Evolutionary conservation across 2,329 filamentous ascomycete species (phyloP), one percentile per base, ranked within the genome.

Genomic region (Seiridium cupressi): DNA sequence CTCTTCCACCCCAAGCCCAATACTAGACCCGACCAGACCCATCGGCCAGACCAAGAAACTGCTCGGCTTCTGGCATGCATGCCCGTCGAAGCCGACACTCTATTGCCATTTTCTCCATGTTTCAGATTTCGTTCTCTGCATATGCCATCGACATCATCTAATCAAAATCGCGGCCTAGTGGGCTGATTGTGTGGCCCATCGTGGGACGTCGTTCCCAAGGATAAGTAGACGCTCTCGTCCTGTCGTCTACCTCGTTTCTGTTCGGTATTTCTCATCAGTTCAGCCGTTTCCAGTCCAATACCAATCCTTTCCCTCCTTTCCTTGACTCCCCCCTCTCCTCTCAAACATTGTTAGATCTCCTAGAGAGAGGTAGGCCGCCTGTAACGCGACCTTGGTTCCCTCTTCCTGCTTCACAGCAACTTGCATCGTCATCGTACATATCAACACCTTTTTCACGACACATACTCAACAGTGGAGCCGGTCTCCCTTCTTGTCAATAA

Each of bases 181-280:
- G 64, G 68, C 63, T 71, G 66, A 70, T 70, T 69, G 64, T 60
- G 53, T 66, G 66, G 65, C 61, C 62, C 61, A 65, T 68, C 68
- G 63, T 67, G 61, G 60, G 55, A 64, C 61, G 63, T 64, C 61
- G 60, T 63, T 62, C 63, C 61, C 64, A 67, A 72, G 70, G 65
- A 73, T 73, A 73, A 72, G 70, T 72, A 65, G 70, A 62, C 66
- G 58, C 62, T 53, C 46, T 65, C 66, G 68, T 69, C 68, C 66
- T 64, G 66, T 61, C 65, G 60, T 35, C 51, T 60, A 57, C 55
- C 36, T 53, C 49, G 55, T 65, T 62, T 65, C 64, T 53, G 61
- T 63, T 65, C 62, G 58, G 57, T 61, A 66, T 70, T 63, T 65
- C 47, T 26, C 60, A 54, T 70, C 66, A 67, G 66, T 69, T 38